Base-by-base conservation (phyloP, 371 early-diverging fungal genomes). In the Dinochytrium kinnereticum region DNA sequence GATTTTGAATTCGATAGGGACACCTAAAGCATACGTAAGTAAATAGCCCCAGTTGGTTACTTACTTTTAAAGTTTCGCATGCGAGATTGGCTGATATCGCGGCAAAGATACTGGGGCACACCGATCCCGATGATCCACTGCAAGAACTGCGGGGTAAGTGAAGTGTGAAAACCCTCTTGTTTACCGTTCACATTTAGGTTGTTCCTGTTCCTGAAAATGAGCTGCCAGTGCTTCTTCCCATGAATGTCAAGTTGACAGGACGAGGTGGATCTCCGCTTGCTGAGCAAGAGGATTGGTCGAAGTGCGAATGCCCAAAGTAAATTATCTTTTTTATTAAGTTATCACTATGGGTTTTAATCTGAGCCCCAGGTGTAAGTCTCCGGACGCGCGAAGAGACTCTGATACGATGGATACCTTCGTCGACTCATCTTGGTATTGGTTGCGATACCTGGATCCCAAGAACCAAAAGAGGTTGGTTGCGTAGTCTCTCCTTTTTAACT, bases 81-180 rank as follows among this genome's bases (percentile, higher is more conserved):
- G 39, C 90, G 94, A 55, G 99, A 99, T 83, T 99, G 99, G 99
- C 86, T 98, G 0, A 81, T 99, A 15, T 98, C 98, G 0, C 89
- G 99, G 57, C 99, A 99, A 82, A 89, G 99, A 36, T 96, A 95
- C 77, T 99, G 99, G 99, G 99, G 99, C 13, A 96, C 99, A 0
- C 99, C 99, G 19, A 95, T 99, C 49, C 99, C 99, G 1, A 89
- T 99, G 28, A 86, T 97, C 34, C 96, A 97, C 72, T 97, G 98
- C 76, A 72, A 81, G 0, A 75, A 77, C 24, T 97, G 98, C 79
- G 90, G 95, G 19, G 89, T 44, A 37, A 49, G 13, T 64, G 50
- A 31, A 2, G 50, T 59, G 37, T 34, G 51, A 26, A 69, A 28
- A 21, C 66, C 40, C 51, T 68, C 57, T 55, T 13, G 40, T 28